phyloP scores from a whole-genome alignment of 768 basidiomycete species.

The Lentinula boryana region DNA sequence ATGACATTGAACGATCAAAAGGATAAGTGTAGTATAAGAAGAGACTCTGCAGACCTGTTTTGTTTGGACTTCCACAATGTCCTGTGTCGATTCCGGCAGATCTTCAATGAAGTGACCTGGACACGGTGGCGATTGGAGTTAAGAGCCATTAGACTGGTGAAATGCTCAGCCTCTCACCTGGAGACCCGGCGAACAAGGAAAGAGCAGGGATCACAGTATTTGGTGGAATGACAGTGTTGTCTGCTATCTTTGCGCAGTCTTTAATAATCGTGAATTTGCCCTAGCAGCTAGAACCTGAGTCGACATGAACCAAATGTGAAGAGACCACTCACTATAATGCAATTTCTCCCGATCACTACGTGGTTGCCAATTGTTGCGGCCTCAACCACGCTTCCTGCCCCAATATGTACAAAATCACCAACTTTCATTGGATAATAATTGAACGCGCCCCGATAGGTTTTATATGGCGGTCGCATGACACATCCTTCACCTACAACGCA shows the following conservation, averaged over 20 bases:
- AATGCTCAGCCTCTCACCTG: constrained; percentile 47
- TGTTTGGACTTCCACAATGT: constrained; percentile 79
- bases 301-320: constrained; percentile 3
- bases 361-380: constrained; percentile 93
- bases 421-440: constrained; percentile 99
- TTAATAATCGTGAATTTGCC: constrained; percentile 97
- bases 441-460: constrained; percentile 85
- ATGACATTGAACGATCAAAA: not conserved
- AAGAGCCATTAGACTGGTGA: not conserved
- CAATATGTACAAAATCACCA: constrained; percentile 92
- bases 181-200: constrained; percentile 81
- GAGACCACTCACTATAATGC: constrained; percentile 69
- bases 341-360: constrained; percentile 93
- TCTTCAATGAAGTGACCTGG: constrained; percentile 77
- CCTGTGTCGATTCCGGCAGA: constrained; percentile 91
- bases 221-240: constrained; percentile 85
- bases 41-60: constrained; percentile 37
- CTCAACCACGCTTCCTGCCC: constrained; percentile 83
- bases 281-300: constrained; percentile 31
- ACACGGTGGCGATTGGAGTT: not conserved
- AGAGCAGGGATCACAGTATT: constrained; percentile 91
- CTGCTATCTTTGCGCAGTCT: constrained; percentile 86
- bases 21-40: too few relatives aligned
- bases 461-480: constrained; percentile 86
- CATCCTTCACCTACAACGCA: constrained; percentile 87